Base-by-base conservation (phyloP, 1,139 yeast genomes). In the Candida tetrigidarum region DNA sequence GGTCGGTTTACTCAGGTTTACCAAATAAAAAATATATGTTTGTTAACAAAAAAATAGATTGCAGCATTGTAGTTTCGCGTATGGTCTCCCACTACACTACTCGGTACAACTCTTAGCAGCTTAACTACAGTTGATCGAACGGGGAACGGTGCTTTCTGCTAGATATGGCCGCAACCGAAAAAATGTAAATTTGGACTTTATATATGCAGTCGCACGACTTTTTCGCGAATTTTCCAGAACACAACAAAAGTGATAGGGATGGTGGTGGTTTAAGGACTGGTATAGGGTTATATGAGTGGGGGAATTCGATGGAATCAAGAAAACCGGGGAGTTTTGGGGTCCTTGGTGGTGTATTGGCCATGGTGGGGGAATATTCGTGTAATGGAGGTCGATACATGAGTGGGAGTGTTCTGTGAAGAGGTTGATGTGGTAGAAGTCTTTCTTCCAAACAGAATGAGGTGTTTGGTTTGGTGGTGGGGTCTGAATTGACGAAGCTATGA, bases 11-110 rank as follows among this genome's bases (percentile, higher is more conserved):
- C 28, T 26, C 10, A 3, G 28, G 28, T 4, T 26, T 26, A 26
- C 23, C 22, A 25, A 44, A 49, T 3, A 33, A 33, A 18, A 19
- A 18, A 16, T 16, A 33, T 18, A 18, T 16, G 14, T 37, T 14
- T 25, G n/a, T 9, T 37, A 49, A 48, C 56, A 53, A 60, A 59
- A 58, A 60, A 62, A 57, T n/a, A n/a, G 74, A 69, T 71, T 71
- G 74, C 77, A 71, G 77, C 77, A 71, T 75, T 75, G 65, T 72
- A 71, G 71, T 71, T 72, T 72, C 76, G 69, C 76, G 71, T 69
- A 71, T 72, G 77, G 78, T 72, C 78, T 69, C 76, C 77, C 77
- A 72, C 77, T 70, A 71, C 71, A 71, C 71, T 73, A 71, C 77
- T 71, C 76, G 67, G 74, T 69, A 73, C 63, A 74, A 75, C 77